Conservation (phyloP, 768 basidiomycete species). For the Tulasnella sp. region DNA sequence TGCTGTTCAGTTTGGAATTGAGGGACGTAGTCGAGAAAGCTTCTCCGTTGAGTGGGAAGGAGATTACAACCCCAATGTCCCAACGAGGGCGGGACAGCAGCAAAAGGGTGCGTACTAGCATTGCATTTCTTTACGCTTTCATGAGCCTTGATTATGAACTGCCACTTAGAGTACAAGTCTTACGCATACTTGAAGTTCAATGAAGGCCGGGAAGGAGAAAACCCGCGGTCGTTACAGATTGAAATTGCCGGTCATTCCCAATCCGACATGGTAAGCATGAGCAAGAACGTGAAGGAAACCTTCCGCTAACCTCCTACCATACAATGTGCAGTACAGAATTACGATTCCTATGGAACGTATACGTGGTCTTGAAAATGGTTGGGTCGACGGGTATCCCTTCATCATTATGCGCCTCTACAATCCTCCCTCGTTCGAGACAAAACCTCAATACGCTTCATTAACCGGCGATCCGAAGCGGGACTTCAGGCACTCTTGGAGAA, state of each 20-base stretch:
- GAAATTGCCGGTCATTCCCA: background rate
- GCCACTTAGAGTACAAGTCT: background rate
- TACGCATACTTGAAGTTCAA: conserved; percentile 4
- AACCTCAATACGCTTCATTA: conserved; percentile 43
- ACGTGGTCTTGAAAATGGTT: conserved; percentile 46
- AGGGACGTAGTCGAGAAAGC: conserved; percentile 17
- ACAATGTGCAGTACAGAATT: background rate
- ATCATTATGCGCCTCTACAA: conserved; percentile 30
- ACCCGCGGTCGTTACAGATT: background rate
- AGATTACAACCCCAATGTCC: conserved; percentile 31
- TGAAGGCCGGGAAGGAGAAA: background rate
- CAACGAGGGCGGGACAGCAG: conserved; percentile 50
- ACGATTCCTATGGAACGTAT: conserved; percentile 21
- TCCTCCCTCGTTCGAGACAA: conserved; percentile 52
- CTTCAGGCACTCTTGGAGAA: conserved; percentile 39
- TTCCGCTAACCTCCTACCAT: conserved; percentile 24
- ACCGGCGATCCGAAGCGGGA: conserved; percentile 33
- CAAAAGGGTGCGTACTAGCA: conserved; percentile 43
- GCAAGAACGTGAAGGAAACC: conserved; percentile 42
- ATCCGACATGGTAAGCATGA: conserved; percentile 19
- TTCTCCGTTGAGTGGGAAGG: conserved; percentile 66
- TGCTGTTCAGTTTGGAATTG: conserved; percentile 52
- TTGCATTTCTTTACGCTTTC: conserved; percentile 25
- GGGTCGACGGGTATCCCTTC: conserved; percentile 47
- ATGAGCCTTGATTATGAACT: background rate